Conservation (phyloP, 108 stramenopile genomes). For the Nitzschia putrida region DNA sequence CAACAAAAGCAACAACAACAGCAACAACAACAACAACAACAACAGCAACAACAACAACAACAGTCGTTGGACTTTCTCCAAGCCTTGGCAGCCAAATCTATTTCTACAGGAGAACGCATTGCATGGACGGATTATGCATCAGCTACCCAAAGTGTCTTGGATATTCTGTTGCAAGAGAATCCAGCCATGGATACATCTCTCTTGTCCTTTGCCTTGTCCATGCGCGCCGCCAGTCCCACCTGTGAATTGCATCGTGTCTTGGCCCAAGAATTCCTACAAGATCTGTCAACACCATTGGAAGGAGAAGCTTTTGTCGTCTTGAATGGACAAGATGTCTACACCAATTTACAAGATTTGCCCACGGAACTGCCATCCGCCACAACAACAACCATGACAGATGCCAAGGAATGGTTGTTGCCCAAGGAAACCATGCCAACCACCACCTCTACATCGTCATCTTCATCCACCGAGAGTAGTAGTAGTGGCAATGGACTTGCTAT, state of each 20-base stretch:
- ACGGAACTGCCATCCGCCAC: background rate
- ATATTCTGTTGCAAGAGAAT: conserved; percentile 23
- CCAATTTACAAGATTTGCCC: conserved; percentile 15
- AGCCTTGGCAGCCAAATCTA: conserved; percentile 20
- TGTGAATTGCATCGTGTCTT: conserved; percentile 82
- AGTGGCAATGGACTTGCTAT: conserved; percentile 46
- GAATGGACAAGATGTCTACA: conserved; percentile 18
- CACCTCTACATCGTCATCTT: no score
- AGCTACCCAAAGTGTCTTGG: conserved; percentile 32
- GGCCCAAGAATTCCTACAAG: conserved; percentile 37
- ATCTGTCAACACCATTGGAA: background rate
- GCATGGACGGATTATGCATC: conserved; percentile 11
- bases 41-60: conserved; percentile 16
- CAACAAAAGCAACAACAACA: conserved; percentile 12
- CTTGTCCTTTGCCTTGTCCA: conserved; percentile 52
- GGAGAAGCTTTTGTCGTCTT: conserved; percentile 40
- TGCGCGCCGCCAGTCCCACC: conserved; percentile 70
- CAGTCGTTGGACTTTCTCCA: conserved; percentile 43
- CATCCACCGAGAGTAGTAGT: no score
- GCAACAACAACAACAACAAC: conserved; percentile 5
- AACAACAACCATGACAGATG: background rate
- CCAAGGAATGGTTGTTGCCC: conserved; percentile 4
- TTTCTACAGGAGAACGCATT: background rate
- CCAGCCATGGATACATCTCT: conserved; percentile 12
- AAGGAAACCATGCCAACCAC: conserved; percentile 17